Evolutionary conservation across 306 rosid species (phyloP).

Genomic region (Hylodesmum podocarpum): DNA sequence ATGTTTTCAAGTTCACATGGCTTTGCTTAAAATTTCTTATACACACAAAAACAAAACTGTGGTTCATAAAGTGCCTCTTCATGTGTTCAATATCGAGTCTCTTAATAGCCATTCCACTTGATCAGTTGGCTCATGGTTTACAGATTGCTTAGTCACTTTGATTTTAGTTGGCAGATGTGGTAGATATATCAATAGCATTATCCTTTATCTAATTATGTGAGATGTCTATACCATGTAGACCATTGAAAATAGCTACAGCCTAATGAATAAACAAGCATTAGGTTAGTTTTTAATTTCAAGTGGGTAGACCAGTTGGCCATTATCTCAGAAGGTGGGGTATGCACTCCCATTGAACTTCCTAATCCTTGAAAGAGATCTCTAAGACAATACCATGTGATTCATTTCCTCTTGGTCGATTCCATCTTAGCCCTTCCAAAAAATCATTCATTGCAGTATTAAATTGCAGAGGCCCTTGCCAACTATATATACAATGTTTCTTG

Average conservation of each 20-base stretch:
- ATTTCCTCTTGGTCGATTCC: neutral
- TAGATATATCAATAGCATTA: neutral
- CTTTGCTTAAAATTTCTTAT: neutral
- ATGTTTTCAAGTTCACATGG: neutral
- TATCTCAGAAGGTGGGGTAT: no score
- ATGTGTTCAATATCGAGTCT: neutral
- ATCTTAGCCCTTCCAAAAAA: neutral
- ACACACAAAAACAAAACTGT: neutral
- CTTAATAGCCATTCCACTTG: neutral
- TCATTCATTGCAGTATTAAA: neutral
- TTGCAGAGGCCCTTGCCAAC: neutral
- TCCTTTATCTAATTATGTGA: neutral
- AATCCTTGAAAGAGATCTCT: neutral
- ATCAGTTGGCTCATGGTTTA: no score
- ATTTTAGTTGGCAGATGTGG: neutral
- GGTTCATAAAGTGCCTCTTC: neutral
- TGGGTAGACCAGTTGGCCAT: no score
- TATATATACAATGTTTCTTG: slow-evolving; percentile 28
- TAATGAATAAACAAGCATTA: no score
- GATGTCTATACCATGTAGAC: neutral
- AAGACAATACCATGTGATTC: slow-evolving; percentile 34
- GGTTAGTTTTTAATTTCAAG: no score
- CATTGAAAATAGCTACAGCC: neutral
- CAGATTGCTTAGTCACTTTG: no score
- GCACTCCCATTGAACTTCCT: no score